These are phyloP conservation scores for Neurospora intermedia DNA, from an alignment of 495 filamentous ascomycete genomes.

Conservation along the genomic window DNA sequence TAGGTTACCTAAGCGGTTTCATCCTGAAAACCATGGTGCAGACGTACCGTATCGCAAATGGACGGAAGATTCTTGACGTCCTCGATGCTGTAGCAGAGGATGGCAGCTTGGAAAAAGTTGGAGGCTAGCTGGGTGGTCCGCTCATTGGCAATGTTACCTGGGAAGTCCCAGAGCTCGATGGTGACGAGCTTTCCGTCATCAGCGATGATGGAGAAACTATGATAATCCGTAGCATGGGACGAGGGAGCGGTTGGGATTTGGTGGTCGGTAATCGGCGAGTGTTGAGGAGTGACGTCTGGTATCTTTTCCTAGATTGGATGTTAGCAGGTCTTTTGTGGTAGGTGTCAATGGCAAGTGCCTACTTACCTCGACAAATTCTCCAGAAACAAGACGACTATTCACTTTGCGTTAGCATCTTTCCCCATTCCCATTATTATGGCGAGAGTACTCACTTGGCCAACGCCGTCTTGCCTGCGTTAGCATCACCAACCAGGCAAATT, in stretches of 20 bases:
- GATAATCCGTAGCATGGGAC: constrained; percentile 4
- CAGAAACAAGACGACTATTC: neutral
- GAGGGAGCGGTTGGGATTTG: constrained; percentile 5
- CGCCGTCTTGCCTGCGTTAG: constrained; percentile 15
- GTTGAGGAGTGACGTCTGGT: neutral
- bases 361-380: neutral
- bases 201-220: constrained; percentile 4
- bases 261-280: neutral
- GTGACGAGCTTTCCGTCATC: constrained; percentile 3
- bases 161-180: constrained; percentile 24
- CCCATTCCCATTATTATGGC: neutral
- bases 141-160: constrained; percentile 5
- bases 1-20: neutral
- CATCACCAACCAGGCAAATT: constrained; percentile 14
- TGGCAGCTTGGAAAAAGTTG: constrained; percentile 19
- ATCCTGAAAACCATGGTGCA: no score
- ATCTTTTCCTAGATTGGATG: neutral
- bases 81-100: constrained; percentile 21
- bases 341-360: neutral
- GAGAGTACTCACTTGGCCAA: constrained; percentile 4
- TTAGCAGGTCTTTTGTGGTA: neutral
- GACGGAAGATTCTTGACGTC: constrained; percentile 7
- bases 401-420: neutral
- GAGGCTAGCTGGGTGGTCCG: constrained; percentile 1
- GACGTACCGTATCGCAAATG: constrained; percentile 7